Evolutionary conservation across 345 rosid genomes (phyloP).

Genomic region (Pistacia atlantica): DNA sequence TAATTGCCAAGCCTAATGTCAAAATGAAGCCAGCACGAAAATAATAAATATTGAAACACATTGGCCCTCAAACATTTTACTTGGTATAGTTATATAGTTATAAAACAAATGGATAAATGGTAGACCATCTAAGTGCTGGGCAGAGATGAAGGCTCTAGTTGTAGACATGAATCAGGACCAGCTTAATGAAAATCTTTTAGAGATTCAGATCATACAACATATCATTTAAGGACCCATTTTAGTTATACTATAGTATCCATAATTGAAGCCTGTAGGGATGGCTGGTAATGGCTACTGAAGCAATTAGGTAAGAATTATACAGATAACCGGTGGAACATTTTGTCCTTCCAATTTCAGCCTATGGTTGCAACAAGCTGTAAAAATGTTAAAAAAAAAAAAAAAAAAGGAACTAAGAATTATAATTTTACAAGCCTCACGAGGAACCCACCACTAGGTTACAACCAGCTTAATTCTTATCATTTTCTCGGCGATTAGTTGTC

Average conservation of each 20-base stretch:
- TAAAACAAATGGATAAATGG: background rate
- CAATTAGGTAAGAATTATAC: no score
- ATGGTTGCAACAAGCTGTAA: background rate
- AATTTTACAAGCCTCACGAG: slow-evolving; percentile 27
- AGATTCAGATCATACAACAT: no score
- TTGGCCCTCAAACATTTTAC: no score
- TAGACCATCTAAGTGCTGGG: background rate
- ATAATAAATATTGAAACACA: no score
- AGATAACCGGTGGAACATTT: background rate
- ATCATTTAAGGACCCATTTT: background rate
- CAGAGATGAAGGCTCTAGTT: background rate
- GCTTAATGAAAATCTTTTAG: no score
- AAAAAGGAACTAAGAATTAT: slow-evolving; percentile 7
- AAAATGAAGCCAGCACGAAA: no score
- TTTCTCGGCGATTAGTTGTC: no score
- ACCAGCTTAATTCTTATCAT: slow-evolving; percentile 9
- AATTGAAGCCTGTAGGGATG: background rate
- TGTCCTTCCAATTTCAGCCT: background rate
- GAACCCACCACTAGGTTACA: slow-evolving; percentile 25
- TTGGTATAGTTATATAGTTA: no score
- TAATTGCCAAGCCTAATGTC: no score
- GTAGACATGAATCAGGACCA: background rate
- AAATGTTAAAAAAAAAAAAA: background rate
- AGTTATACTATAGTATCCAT: background rate
- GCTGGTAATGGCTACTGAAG: no score